Evolutionary conservation across 140 eudicot species (phyloP).

Genomic region (Oenanthe javanica): DNA sequence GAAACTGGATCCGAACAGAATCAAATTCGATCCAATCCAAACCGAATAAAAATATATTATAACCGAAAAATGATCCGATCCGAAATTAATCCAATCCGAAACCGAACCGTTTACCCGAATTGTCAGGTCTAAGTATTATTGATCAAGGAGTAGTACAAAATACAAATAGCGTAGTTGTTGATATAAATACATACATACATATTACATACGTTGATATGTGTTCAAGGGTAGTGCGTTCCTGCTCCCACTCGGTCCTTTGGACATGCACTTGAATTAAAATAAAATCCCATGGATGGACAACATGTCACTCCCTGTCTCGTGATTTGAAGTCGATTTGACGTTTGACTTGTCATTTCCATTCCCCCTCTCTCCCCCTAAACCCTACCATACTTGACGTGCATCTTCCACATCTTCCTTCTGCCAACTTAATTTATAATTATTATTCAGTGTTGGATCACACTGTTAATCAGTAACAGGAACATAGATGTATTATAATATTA

Average conservation of each 20-base stretch:
- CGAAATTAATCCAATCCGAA: too few species aligned
- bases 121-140: too few species aligned
- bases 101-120: too few species aligned
- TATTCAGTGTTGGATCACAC: too few species aligned
- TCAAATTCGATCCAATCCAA: neutral
- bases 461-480: too few species aligned
- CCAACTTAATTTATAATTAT: neutral
- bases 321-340: conserved; percentile 14
- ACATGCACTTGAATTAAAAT: neutral
- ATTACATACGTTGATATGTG: too few species aligned
- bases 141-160: too few species aligned
- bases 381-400: neutral
- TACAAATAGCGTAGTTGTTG: too few species aligned
- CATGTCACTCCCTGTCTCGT: conserved; percentile 9
- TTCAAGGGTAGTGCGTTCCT: neutral
- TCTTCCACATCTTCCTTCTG: neutral
- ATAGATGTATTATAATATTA: too few species aligned
- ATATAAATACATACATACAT: too few species aligned
- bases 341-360: conserved; percentile 10
- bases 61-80: too few species aligned
- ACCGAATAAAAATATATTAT: neutral
- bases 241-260: neutral
- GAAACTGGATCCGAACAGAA: too few species aligned
- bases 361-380: neutral
- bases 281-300: conserved; percentile 11